Conservation (phyloP, 2,329 filamentous ascomycete genomes). For the Trichoderma sp. region DNA sequence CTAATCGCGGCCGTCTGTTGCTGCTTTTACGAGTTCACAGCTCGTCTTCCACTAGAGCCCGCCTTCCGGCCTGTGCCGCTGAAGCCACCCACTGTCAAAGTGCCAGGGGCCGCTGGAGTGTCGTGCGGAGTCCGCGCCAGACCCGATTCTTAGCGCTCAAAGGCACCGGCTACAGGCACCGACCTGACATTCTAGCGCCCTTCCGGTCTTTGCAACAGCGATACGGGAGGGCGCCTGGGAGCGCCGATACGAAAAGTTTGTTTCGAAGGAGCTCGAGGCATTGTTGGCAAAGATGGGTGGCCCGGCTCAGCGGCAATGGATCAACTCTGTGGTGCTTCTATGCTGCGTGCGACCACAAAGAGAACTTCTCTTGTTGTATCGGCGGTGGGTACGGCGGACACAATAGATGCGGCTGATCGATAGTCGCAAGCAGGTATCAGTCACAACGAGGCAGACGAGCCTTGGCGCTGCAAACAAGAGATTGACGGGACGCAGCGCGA, state of each 20-base stretch:
- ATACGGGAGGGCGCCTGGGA: background rate
- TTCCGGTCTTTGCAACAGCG: background rate
- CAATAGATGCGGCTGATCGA: slow-evolving; percentile 12
- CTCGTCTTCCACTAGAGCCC: background rate
- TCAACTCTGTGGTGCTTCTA: background rate
- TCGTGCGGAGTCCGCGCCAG: background rate
- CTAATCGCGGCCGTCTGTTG: slow-evolving; percentile 13
- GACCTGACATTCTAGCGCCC: slow-evolving; percentile 3
- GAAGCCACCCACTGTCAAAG: slow-evolving; percentile 3
- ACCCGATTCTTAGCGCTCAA: background rate
- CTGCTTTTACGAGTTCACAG: slow-evolving; percentile 15
- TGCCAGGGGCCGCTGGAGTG: background rate
- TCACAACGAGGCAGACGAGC: background rate
- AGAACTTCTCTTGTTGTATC: background rate
- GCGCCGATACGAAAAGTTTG: background rate
- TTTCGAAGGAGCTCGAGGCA: background rate
- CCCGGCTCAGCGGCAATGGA: background rate
- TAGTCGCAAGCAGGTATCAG: slow-evolving; percentile 8
- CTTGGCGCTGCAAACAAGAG: background rate
- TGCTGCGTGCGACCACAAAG: background rate
- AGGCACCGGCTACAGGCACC: background rate
- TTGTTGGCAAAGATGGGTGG: background rate
- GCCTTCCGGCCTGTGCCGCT: slow-evolving; percentile 13
- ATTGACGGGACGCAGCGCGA: background rate
- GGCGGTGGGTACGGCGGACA: background rate